Evolutionary conservation across 2,329 filamentous ascomycete genomes (phyloP), one percentile per base, ranked within the genome.

Genomic region (Acephala macrosclerotiorum): DNA sequence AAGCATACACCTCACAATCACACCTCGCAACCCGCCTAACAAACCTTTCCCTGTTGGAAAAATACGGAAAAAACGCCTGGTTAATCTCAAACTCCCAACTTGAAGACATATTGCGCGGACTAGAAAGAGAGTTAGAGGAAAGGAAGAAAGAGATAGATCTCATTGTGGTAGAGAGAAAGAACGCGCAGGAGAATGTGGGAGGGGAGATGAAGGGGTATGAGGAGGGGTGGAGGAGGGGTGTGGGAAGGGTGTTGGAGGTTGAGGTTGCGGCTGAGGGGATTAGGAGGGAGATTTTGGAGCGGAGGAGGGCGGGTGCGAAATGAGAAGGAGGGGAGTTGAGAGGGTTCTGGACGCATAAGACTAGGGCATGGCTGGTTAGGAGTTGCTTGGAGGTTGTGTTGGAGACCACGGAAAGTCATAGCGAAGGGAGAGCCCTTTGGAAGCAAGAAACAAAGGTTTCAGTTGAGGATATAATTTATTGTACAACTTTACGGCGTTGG

Each of bases 1-100:
- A 82, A 69, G 86, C 88, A 25, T 89, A 89, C 75, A 83, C 83
- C 0, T 84, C 84, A 59, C 83, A 83, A 47, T 82, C 85, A 3
- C 89, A 91, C 75, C 80, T 91, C 25, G 78, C 82, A 2, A 80
- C 57, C 2, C 67, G 75, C 0, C 53, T 65, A 11, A 67, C 68
- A 2, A 74, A 75, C 36, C 67, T 77, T 3, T 66, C 64, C 3
- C 58, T 75, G 11, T 68, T 77, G 2, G 68, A 73, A 35, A 65
- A 67, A 20, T 76, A 71, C 49, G 96, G 95, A 71, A 93, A 93
- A 80, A 97, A 97, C 78, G 91, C 93, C 11, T 98, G 96, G 95
- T 83, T 99, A 63, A 85, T 97, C 9, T 88, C 88, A 6, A 99
- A 99, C 78, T 87, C 90, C 72, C 88, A 92, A 71, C 79, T 94